Evolutionary conservation across 345 rosid species (phyloP), one percentile per base, ranked within the genome.

Genomic region (Eucalyptus decipiens): DNA sequence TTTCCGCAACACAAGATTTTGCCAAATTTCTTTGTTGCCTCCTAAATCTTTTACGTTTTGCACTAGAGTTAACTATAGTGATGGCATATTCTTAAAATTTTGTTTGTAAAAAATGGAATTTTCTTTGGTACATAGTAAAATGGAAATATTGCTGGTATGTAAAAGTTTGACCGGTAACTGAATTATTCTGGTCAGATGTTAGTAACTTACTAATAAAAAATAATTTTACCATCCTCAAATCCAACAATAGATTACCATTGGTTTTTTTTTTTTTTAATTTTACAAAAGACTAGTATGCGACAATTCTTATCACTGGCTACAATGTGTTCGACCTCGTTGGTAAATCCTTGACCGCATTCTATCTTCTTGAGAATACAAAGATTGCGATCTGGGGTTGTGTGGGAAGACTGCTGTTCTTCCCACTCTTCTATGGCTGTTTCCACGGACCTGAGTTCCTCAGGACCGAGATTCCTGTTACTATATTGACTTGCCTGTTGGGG

Each of bases 241-340:
- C 8, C 16, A 10, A 60, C 28, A 60, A 28, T 60, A 60, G 32
- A 60, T 60, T 6, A 60, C 16, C 32, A 60, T 6, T 60, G 3
- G 32, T 28, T 28, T 60, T 9, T 18, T 17, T 17, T 4, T 54
- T 54, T 18, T n/a, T n/a, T n/a, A n/a, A n/a, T n/a, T n/a, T n/a
- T n/a, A n/a, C n/a, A 54, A 94, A 93, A 90, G 99, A 97, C 88
- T 98, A 99, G 99, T 98, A 95, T 87, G 90, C 96, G 14, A 89
- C 97, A 87, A 91, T 96, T 16, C 98, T 98, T 47, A 95, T 98
- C 88, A 86, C 97, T 19, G 93, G 93, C 60, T 98, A 90, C 93
- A 98, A 98, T n/a, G 93, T 97, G 90, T 98, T 97, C 91, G 99
- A 97, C 90, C 92, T 97, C 72, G 95, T 96, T 85, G 99, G 99